phyloP scores from a whole-genome alignment of 495 filamentous ascomycete species.

The Xylaria telfairii region DNA sequence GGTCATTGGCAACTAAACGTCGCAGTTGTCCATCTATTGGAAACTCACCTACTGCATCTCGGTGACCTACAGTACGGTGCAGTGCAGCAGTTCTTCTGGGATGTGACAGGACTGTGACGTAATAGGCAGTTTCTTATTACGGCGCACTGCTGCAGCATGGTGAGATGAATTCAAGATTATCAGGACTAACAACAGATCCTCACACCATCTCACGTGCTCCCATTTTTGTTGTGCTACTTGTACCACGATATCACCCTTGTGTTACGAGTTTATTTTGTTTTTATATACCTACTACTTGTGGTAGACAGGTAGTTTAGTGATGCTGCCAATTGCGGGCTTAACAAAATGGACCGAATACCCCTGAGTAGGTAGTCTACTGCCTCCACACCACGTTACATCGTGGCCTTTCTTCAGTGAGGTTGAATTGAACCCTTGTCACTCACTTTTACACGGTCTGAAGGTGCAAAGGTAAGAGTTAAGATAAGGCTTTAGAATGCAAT shows the following conservation, averaged over 20 bases:
- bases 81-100: background rate
- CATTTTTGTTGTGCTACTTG: background rate
- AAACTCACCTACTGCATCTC: too few species aligned
- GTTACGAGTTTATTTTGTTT: background rate
- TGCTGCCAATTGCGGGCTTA: background rate
- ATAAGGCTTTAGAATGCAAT: background rate
- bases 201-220: background rate
- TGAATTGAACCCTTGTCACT: background rate
- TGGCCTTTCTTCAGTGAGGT: background rate
- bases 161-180: constrained; percentile 15
- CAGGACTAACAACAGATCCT: background rate
- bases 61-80: too few species aligned
- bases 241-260: background rate
- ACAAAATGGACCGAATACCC: background rate
- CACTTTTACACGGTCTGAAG: background rate
- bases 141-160: background rate
- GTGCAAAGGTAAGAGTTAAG: background rate
- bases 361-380: background rate
- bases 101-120: background rate
- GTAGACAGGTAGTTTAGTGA: background rate
- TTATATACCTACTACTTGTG: too few species aligned
- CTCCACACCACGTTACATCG: background rate
- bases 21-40: too few species aligned
- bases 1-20: background rate
- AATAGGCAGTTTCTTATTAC: background rate